Conservation (phyloP, 2,329 filamentous ascomycete genomes). For the Diaporthe aspalathi region DNA sequence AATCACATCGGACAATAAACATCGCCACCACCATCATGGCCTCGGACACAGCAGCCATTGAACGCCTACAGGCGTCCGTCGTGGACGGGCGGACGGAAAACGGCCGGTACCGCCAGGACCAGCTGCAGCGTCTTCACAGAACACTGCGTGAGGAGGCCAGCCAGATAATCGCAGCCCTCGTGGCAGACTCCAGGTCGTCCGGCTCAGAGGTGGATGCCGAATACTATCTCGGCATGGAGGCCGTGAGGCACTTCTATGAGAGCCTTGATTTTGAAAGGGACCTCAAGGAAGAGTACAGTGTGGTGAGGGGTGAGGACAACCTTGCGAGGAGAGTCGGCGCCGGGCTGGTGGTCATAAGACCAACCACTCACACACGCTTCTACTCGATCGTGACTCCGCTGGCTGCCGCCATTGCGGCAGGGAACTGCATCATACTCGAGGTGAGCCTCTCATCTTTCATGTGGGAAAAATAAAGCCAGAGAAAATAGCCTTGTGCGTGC, state of each 20-base stretch:
- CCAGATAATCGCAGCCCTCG: slow-evolving; percentile 48
- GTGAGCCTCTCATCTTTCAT: slow-evolving; percentile 36
- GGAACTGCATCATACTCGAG: slow-evolving; percentile 51
- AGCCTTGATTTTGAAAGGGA: slow-evolving; percentile 44
- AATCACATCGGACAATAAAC: background rate
- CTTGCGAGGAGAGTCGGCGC: slow-evolving; percentile 40
- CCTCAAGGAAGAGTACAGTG: slow-evolving; percentile 47
- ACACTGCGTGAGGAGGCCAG: slow-evolving; percentile 45
- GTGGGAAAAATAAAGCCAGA: background rate
- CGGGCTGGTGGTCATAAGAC: slow-evolving; percentile 49
- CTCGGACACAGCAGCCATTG: slow-evolving; percentile 39
- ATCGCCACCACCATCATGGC: slow-evolving; percentile 13
- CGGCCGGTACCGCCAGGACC: slow-evolving; percentile 51
- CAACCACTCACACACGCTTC: slow-evolving; percentile 46
- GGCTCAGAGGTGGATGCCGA: slow-evolving; percentile 50
- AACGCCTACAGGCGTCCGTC: slow-evolving; percentile 49
- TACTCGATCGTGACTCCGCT: slow-evolving; percentile 49
- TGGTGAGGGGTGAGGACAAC: slow-evolving; percentile 45
- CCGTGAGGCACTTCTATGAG: slow-evolving; percentile 47
- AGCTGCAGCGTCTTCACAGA: slow-evolving; percentile 52
- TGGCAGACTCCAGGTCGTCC: slow-evolving; percentile 46
- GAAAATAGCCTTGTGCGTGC: background rate
- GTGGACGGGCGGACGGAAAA: slow-evolving; percentile 53
- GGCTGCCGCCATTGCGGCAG: slow-evolving; percentile 50
- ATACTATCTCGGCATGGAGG: slow-evolving; percentile 47